phyloP scores from a whole-genome alignment of 2,329 filamentous ascomycete genomes.

The Neonectria faginata region DNA sequence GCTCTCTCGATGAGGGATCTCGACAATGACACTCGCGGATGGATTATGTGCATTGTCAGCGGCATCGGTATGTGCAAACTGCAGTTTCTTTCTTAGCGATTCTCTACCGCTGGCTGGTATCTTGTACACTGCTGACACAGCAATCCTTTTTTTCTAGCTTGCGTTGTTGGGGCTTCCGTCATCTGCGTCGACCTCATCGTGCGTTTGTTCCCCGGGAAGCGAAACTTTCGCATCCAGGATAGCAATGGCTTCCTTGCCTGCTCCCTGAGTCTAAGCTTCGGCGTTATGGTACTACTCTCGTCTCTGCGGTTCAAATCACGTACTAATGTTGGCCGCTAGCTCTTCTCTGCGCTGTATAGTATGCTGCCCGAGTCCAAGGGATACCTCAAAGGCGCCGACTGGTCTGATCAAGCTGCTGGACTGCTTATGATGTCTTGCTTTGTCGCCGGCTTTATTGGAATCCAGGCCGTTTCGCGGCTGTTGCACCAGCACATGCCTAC shows the following conservation, averaged over 20 bases:
- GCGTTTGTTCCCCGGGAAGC: slow-evolving; percentile 77
- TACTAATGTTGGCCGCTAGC: slow-evolving; percentile 60
- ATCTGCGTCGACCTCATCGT: slow-evolving; percentile 88
- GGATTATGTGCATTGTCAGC: slow-evolving; percentile 92
- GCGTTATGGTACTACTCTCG: slow-evolving; percentile 83
- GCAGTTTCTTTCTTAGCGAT: background rate
- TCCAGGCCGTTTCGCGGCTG: slow-evolving; percentile 78
- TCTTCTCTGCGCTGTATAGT: slow-evolving; percentile 91
- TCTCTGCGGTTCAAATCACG: background rate
- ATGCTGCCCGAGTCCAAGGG: slow-evolving; percentile 89
- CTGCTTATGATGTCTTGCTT: slow-evolving; percentile 78
- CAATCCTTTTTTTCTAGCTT: slow-evolving; percentile 55
- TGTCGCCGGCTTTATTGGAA: slow-evolving; percentile 77
- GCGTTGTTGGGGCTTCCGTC: slow-evolving; percentile 81
- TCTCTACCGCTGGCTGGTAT: background rate
- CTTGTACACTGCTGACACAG: slow-evolving; percentile 17
- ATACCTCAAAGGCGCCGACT: slow-evolving; percentile 78
- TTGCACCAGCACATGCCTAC: slow-evolving; percentile 81
- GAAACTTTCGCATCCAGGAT: slow-evolving; percentile 86
- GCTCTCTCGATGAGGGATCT: slow-evolving; percentile 53
- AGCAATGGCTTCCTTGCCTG: slow-evolving; percentile 89
- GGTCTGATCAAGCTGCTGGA: slow-evolving; percentile 74
- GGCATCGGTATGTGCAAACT: slow-evolving; percentile 67
- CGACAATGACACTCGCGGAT: slow-evolving; percentile 88
- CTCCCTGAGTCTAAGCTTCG: slow-evolving; percentile 92